Base-by-base conservation (phyloP, 228 moss, liverwort and hornwort species). In the Sphagnum fallax region DNA sequence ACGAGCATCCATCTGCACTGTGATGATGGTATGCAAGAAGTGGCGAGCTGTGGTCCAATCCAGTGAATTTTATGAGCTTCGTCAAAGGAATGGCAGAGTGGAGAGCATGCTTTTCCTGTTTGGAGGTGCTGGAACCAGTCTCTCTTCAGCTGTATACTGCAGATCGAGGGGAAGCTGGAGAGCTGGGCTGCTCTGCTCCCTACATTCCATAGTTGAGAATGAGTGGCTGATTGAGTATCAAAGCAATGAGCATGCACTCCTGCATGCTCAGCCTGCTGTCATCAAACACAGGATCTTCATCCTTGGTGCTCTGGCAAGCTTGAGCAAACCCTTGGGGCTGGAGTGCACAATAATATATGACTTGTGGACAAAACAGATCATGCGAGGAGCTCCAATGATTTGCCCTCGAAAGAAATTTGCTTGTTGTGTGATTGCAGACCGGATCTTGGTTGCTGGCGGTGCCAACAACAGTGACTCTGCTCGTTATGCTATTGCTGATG, bases 21-120 rank as follows among this genome's bases (percentile, higher is more conserved):
- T 87, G 53, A 92, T 89, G 92, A 92, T 87, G 92, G 92, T 92
- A 57, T 92, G 92, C 78, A 84, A 85, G 68, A 92, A 89, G 68
- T 92, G 92, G 92, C 77, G 89, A 49, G 75, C 80, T 47, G 80
- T 89, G 16, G 53, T 92, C 71, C 87, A 92, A 71, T 92, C 92
- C 16, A 63, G 83, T 1, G 89, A 92, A 78, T 89, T 92, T 71
- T 92, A 92, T 55, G 92, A 89, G 68, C 80, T 92, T 69, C 71
- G 92, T 58, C 87, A 81, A 65, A 84, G 72, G 32, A 78, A 81
- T 8, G 83, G 92, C 63, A 77, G 76, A 53, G 87, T 89, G 67
- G 92, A 92, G 80, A 89, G 86, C 76, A 69, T 89, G 78, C 80
- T 92, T 48, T 92, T 92, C 49, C 89, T 92, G 15, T 87, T 92